phyloP scores from a whole-genome alignment of 2,329 filamentous ascomycete genomes.

The Neoarthrinium moseri region DNA sequence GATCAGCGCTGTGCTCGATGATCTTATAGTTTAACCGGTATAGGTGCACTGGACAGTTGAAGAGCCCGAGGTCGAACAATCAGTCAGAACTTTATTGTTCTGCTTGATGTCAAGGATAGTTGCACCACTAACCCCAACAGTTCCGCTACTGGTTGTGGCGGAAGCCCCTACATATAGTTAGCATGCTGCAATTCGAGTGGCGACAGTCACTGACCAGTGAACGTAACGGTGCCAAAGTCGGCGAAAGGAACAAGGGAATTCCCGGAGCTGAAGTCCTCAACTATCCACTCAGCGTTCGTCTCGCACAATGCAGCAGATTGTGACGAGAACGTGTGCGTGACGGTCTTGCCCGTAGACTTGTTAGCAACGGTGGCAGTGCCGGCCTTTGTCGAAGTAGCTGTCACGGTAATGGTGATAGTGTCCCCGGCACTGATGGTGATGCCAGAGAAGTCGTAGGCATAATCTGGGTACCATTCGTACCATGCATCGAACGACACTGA shows the following conservation, averaged over 20 bases:
- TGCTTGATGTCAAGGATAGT: slow-evolving; percentile 46
- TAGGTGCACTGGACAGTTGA: slow-evolving; percentile 21
- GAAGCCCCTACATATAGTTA: slow-evolving; percentile 19
- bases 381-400: slow-evolving; percentile 36
- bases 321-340: slow-evolving; percentile 48
- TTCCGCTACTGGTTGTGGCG: slow-evolving; percentile 27
- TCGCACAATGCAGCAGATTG: slow-evolving; percentile 45
- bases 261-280: slow-evolving; percentile 50
- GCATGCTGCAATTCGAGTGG: too few species aligned
- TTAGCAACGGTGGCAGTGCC: slow-evolving; percentile 52
- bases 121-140: slow-evolving; percentile 35
- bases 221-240: slow-evolving; percentile 44
- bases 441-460: slow-evolving; percentile 49
- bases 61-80: slow-evolving; percentile 18
- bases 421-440: slow-evolving; percentile 35
- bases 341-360: slow-evolving; percentile 47
- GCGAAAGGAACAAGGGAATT: slow-evolving; percentile 40
- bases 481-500: slow-evolving; percentile 50
- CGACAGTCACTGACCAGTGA: slow-evolving; percentile 26
- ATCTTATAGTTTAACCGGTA: slow-evolving; percentile 7
- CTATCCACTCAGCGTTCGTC: slow-evolving; percentile 63
- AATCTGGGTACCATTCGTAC: slow-evolving; percentile 57
- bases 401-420: slow-evolving; percentile 24
- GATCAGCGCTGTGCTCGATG: too few species aligned
- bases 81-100: slow-evolving; percentile 32